These are phyloP conservation scores for Excoecaria cochinchinensis DNA, from an alignment of 345 rosid species.

Conservation along the genomic window DNA sequence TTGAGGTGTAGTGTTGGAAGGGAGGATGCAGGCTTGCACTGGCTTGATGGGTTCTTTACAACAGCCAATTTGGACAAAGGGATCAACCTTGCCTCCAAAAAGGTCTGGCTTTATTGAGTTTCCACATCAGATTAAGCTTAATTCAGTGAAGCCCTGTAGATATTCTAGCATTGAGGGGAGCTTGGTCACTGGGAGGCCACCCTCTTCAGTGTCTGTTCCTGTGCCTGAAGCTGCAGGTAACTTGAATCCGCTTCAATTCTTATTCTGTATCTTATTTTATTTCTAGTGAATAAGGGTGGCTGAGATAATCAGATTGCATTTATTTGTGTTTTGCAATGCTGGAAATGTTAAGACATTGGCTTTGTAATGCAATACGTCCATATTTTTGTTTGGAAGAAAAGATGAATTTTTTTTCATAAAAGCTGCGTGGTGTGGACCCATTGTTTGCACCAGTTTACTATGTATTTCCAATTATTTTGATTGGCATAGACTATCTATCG, in stretches of 20 bases:
- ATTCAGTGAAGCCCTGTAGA: slow-evolving; percentile 37
- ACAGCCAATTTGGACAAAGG: slow-evolving; percentile 46
- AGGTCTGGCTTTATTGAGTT: slow-evolving; percentile 33
- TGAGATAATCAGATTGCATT: background rate
- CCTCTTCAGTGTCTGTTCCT: slow-evolving; percentile 55
- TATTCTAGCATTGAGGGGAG: slow-evolving; percentile 44
- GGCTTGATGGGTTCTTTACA: slow-evolving; percentile 62
- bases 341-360: background rate
- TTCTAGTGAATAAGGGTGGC: background rate
- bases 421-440: background rate
- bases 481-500: background rate
- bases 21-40: slow-evolving; percentile 50
- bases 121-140: slow-evolving; percentile 43
- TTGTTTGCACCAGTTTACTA: background rate
- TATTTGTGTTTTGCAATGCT: background rate
- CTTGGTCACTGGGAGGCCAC: slow-evolving; percentile 48
- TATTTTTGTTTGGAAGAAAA: background rate
- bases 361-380: background rate
- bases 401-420: background rate
- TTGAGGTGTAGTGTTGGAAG: background rate
- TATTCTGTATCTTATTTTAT: background rate
- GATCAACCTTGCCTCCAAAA: slow-evolving; percentile 31
- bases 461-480: background rate
- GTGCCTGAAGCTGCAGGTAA: slow-evolving; percentile 51
- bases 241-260: background rate